phyloP scores from a whole-genome alignment of 208 protist genomes.

The Borovskyia barvae region DNA sequence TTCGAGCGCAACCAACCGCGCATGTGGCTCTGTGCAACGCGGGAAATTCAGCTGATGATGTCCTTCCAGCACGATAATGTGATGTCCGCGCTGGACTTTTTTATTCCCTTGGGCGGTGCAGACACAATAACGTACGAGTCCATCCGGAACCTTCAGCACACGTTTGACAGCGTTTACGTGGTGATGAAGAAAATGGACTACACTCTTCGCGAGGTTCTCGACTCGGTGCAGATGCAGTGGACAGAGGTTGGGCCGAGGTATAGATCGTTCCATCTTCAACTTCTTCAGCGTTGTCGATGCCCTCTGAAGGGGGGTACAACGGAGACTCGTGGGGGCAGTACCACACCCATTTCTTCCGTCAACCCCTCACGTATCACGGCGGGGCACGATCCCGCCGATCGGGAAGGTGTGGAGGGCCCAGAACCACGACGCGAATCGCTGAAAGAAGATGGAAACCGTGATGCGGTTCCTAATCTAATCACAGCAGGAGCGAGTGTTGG shows the following conservation, averaged over 20 bases:
- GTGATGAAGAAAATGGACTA: conserved; percentile 91
- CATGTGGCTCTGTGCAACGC: conserved; percentile 84
- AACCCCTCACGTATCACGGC: no score
- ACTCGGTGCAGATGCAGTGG: conserved; percentile 38
- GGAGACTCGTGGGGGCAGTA: no score
- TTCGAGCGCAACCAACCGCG: conserved; percentile 79
- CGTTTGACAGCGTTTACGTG: conserved; percentile 83
- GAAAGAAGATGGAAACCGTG: no score
- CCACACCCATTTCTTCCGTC: no score
- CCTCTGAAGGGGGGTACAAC: no score
- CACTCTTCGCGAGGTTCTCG: conserved; percentile 83
- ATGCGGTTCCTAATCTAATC: no score
- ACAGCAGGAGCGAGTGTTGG: no score
- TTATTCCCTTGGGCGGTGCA: conserved; percentile 77
- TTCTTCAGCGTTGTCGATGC: no score
- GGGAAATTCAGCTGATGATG: conserved; percentile 86
- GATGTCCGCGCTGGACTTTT: conserved; percentile 75
- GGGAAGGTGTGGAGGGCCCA: no score
- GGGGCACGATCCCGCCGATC: no score
- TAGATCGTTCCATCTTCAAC: no score
- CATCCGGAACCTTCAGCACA: conserved; percentile 41
- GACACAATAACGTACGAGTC: conserved; percentile 72
- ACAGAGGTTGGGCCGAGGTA: conserved; percentile 24
- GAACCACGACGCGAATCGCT: no score
- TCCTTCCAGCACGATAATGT: conserved; percentile 82